Base-by-base conservation (phyloP, 805 yeast genomes). In the Yarrowia sp. region DNA sequence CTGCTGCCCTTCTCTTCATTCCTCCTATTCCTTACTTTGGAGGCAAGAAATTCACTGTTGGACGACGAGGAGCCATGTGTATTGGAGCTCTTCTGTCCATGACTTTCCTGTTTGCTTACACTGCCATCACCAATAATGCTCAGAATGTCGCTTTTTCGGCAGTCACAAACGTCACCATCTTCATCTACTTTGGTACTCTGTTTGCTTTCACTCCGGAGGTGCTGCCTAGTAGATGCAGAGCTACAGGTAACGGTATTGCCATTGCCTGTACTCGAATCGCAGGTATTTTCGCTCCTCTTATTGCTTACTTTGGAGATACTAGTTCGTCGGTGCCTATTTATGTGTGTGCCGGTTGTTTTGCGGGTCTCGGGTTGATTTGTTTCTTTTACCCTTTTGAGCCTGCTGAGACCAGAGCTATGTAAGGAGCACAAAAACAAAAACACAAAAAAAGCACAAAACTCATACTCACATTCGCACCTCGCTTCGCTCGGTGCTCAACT, bases 21-120 rank as follows among this genome's bases (percentile, higher is more conserved):
- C 64, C 64, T 10, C 18, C 50, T 8, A 58, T 58, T 8, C 50
- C 64, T 6, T 44, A 14, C 35, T 18, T 32, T 17, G 32, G 15
- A 3, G 35, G 41, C 8, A 11, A 22, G 15, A 39, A 41, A 15
- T 31, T 55, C 31, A 41, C 5, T 2, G 42, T 84, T 36, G 87
- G 88, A 6, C 78, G 88, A 72, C 80, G 84, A 69, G 88, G 88
- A 8, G 79, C 86, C 0, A 77, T 86, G 79, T 74, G 76, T 1
- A 73, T 78, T 39, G 85, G 88, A 28, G 80, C 85, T 7, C 31
- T 85, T 2, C 71, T 83, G 38, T 78, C 86, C 0, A 86, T 86
- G 76, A 83, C 84, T 1, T 79, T 86, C 51, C 72, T 86, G 65
- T 85, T 85, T 70, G 86, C 85, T 51, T 85, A 86, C 68, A 86